Percentiles rank a stretch among this genome's conserved stretches.
These are phyloP conservation scores for Trichosanthes cucumerina DNA, from an alignment of 306 rosid species.

Conservation along the genomic window DNA sequence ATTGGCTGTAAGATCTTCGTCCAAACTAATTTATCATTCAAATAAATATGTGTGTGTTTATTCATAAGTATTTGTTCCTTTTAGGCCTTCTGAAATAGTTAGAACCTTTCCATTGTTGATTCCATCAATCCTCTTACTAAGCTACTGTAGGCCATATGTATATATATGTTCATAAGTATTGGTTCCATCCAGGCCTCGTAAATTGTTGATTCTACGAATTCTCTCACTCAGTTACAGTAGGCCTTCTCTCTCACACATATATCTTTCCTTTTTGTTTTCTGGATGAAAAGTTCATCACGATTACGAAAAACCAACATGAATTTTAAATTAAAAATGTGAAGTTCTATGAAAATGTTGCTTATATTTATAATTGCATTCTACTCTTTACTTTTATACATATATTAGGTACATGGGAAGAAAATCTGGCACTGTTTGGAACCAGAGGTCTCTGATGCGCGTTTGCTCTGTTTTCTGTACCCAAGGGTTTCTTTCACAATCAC, in stretches of 20 bases:
- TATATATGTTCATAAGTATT: not conserved
- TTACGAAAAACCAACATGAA: not conserved
- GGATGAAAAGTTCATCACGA: not conserved
- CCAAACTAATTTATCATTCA: not conserved
- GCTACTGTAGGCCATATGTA: not conserved
- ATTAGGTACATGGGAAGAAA: not conserved
- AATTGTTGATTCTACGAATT: not conserved
- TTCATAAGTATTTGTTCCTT: not conserved
- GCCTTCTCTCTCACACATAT: not conserved
- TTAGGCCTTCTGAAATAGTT: not conserved
- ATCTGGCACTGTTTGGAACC: not conserved
- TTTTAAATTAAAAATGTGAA: not conserved
- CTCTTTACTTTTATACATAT: not conserved
- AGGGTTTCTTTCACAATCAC: not conserved
- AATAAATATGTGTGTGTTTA: not conserved
- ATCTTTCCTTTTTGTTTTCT: not conserved
- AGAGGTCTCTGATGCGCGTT: not conserved
- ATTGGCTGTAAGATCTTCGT: constrained; percentile 4
- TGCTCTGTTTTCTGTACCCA: not conserved
- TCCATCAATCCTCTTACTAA: not conserved
- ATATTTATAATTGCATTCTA: not conserved
- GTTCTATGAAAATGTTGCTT: no score
- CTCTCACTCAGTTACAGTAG: not conserved
- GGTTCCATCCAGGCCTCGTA: not conserved
- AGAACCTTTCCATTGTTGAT: not conserved